Conservation (phyloP, 164 flowering plant genomes). For the Aristolochia californica region DNA sequence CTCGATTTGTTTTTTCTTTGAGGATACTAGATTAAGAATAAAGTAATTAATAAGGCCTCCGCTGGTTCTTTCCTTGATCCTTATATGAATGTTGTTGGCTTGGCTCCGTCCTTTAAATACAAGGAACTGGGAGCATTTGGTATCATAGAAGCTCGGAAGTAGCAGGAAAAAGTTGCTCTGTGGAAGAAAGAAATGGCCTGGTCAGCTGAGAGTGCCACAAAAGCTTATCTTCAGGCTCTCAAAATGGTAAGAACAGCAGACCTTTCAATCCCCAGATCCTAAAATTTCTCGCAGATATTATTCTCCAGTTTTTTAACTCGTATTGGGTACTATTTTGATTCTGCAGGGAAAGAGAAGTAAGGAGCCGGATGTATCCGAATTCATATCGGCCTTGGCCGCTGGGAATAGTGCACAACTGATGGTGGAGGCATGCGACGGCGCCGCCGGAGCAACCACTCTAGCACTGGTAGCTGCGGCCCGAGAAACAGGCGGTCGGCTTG, state of each 20-base stretch:
- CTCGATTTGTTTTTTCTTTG: neutral
- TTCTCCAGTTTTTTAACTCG: neutral
- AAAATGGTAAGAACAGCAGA: constrained; percentile 49
- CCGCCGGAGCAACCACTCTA: constrained; percentile 31
- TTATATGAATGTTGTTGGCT: neutral
- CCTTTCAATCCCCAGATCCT: neutral
- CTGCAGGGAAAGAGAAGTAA: constrained; percentile 49
- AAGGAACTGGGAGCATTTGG: constrained; percentile 1
- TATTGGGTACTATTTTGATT: neutral
- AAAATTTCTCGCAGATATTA: neutral
- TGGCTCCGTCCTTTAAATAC: neutral
- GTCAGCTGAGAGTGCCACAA: constrained; percentile 94
- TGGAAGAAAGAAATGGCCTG: constrained; percentile 44
- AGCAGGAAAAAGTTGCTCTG: constrained; percentile 3
- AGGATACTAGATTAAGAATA: neutral
- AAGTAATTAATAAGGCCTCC: neutral
- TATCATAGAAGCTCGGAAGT: constrained; percentile 1
- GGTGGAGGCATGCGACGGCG: constrained; percentile 45
- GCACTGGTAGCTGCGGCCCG: constrained; percentile 62
- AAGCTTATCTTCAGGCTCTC: constrained; percentile 67
- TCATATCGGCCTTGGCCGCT: constrained; percentile 73
- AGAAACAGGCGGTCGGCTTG: constrained; percentile 63
- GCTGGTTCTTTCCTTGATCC: neutral
- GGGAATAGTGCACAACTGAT: constrained; percentile 65
- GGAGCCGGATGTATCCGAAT: constrained; percentile 64